phyloP scores from a whole-genome alignment of 78 protist species.

The Chrysochromulina parva region DNA sequence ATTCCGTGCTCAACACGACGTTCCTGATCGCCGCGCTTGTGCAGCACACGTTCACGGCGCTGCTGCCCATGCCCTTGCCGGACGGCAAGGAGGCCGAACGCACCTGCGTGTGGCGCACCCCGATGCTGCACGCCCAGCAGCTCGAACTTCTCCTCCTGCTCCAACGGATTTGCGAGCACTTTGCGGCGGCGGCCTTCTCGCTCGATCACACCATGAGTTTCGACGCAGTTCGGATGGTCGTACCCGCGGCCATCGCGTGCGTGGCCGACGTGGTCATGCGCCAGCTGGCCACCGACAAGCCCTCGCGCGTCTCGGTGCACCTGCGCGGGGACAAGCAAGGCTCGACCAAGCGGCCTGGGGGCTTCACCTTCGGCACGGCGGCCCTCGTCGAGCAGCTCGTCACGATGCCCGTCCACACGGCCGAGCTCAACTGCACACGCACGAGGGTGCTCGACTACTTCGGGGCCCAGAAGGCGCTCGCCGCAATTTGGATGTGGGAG shows the following conservation, averaged over 20 bases:
- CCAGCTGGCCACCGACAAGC: constrained; percentile 22
- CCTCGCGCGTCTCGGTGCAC: constrained; percentile 24
- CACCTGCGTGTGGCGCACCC: background rate
- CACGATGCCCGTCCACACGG: background rate
- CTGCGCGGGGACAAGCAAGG: background rate
- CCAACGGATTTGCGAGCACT: constrained; percentile 48
- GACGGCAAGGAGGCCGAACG: background rate
- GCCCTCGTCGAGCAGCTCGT: background rate
- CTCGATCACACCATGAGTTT: background rate
- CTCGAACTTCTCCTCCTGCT: constrained; percentile 27
- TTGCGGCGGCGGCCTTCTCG: constrained; percentile 37
- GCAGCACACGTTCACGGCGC: constrained; percentile 32
- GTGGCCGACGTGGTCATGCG: constrained; percentile 51
- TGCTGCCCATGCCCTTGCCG: constrained; percentile 44
- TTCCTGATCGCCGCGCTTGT: constrained; percentile 27
- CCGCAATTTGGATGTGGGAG: background rate
- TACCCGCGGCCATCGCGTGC: constrained; percentile 21
- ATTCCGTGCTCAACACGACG: constrained; percentile 19
- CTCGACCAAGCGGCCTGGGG: no score
- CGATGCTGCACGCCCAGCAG: constrained; percentile 20
- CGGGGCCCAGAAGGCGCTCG: background rate
- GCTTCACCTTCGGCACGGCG: background rate
- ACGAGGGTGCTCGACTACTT: constrained; percentile 57
- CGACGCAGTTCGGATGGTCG: constrained; percentile 38
- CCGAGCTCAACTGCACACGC: constrained; percentile 44